These are phyloP conservation scores for Aspergillus quadricinctus DNA, from an alignment of 2,329 filamentous ascomycete species.

Conservation along the genomic window DNA sequence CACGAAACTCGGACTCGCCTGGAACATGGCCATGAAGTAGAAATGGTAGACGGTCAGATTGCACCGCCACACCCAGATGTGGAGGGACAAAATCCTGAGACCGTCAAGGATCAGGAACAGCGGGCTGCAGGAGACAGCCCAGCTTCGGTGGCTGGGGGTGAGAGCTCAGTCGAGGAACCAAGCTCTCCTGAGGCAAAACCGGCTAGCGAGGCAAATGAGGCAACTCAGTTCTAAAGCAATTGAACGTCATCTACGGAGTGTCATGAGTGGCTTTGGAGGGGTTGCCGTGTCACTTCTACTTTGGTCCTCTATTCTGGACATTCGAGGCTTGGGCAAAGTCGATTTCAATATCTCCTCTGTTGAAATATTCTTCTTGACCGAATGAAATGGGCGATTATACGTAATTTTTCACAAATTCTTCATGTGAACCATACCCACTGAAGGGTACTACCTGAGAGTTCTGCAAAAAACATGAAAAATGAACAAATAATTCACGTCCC, in stretches of 20 bases:
- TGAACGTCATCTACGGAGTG: constrained; percentile 7
- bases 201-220: constrained; percentile 46
- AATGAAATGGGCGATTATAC: constrained; percentile 17
- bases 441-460: not conserved
- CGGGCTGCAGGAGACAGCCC: constrained; percentile 34
- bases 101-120: constrained; percentile 39
- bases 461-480: not conserved
- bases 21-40: constrained; percentile 71
- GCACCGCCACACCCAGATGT: constrained; percentile 55
- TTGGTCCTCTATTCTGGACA: constrained; percentile 7
- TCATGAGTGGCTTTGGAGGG: constrained; percentile 12
- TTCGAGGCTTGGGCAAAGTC: constrained; percentile 2
- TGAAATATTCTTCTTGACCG: constrained; percentile 10
- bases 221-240: constrained; percentile 32
- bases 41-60: constrained; percentile 33
- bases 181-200: constrained; percentile 40
- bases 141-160: constrained; percentile 37
- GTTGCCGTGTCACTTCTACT: constrained; percentile 3
- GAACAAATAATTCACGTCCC: constrained; percentile 26
- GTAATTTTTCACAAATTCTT: constrained; percentile 8
- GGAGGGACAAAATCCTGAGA: constrained; percentile 56
- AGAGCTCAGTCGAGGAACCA: constrained; percentile 33
- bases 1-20: constrained; percentile 93
- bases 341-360: constrained; percentile 13
- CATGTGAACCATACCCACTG: not conserved